Percentiles rank a stretch among this genome's conserved stretches.
phyloP scores from a whole-genome alignment of 495 filamentous ascomycete genomes.

The Penicillium verhagenii region DNA sequence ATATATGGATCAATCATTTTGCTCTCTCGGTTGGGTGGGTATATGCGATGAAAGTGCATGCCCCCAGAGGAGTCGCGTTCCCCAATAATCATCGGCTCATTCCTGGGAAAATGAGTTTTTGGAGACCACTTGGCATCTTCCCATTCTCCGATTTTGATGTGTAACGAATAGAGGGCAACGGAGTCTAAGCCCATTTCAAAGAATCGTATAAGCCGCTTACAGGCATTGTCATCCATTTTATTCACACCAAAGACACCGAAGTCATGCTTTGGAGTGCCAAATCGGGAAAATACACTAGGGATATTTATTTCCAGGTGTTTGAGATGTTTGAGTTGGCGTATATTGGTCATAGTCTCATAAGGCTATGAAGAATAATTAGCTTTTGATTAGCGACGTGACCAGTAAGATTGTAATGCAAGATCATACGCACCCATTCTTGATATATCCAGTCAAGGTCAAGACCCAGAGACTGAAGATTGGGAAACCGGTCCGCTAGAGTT shows the following conservation, averaged over 20 bases:
- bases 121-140: neutral
- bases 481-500: neutral
- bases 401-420: neutral
- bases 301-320: neutral
- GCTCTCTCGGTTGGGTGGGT: too few species aligned
- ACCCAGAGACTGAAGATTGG: neutral
- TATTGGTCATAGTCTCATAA: neutral
- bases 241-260: neutral
- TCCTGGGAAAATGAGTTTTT: neutral
- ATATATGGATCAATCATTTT: too few species aligned
- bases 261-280: neutral
- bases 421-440: neutral
- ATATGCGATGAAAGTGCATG: slow-evolving; percentile 1
- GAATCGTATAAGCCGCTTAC: neutral
- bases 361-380: neutral
- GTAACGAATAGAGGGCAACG: neutral
- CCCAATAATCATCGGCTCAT: neutral
- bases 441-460: neutral
- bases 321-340: neutral
- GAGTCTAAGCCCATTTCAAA: neutral
- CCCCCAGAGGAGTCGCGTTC: neutral
- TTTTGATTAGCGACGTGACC: neutral
- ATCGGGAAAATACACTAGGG: neutral
- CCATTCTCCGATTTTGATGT: neutral
- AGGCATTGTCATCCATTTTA: neutral